Conservation (phyloP, 148 eudicot species). For the Vaccinium corymbosum region DNA sequence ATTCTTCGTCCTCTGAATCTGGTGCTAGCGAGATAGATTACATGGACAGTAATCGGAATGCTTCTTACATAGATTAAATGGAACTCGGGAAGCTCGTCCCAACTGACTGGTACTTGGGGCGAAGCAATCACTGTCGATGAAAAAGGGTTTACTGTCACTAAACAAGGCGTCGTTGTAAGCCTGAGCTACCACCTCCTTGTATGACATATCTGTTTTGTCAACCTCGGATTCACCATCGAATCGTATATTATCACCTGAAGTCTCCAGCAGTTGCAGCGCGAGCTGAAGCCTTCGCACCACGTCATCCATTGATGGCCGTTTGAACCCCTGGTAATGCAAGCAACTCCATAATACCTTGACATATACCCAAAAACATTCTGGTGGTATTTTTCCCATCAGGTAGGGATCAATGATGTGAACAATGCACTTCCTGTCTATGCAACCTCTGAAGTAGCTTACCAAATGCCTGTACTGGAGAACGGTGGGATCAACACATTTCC, state of each 20-base stretch:
- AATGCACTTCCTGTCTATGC: conserved; percentile 2
- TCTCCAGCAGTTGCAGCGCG: conserved; percentile 19
- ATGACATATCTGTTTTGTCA: neutral
- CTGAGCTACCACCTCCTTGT: neutral
- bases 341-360: conserved; percentile 16
- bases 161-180: neutral
- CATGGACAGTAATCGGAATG: neutral
- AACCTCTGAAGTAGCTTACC: conserved; percentile 1
- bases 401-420: conserved; percentile 17
- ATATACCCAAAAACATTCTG: conserved; percentile 20
- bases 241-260: neutral
- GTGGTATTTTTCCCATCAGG: conserved; percentile 8
- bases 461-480: no score
- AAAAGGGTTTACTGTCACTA: neutral
- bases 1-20: neutral
- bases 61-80: neutral
- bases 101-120: neutral
- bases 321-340: neutral
- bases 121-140: neutral
- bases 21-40: neutral
- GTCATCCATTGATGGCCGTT: conserved; percentile 21
- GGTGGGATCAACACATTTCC: neutral
- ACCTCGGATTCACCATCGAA: neutral
- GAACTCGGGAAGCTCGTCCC: neutral
- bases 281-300: conserved; percentile 16